Percentiles rank a stretch among this genome's conserved stretches.
These are phyloP conservation scores for Candida berthetii DNA, from an alignment of 805 yeast genomes.

Conservation along the genomic window DNA sequence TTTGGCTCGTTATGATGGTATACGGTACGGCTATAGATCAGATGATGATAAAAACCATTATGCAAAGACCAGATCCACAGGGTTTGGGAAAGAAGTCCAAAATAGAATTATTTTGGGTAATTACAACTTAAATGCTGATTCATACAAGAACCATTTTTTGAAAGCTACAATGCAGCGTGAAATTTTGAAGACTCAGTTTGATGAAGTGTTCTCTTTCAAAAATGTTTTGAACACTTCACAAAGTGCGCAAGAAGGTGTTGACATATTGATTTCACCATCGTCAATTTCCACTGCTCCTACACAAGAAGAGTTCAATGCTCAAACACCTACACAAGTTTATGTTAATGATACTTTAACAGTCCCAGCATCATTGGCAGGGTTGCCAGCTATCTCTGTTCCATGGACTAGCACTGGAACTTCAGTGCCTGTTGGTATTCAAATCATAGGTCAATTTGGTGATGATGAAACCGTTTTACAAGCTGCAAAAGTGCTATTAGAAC, in stretches of 20 bases:
- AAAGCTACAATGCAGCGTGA: constrained; percentile 69
- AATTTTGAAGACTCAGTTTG: constrained; percentile 57
- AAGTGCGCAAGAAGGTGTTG: constrained; percentile 37
- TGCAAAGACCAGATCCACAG: constrained; percentile 52
- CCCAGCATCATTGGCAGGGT: constrained; percentile 87
- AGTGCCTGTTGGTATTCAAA: constrained; percentile 61
- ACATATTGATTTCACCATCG: constrained; percentile 72
- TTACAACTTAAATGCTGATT: constrained; percentile 71
- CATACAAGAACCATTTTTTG: constrained; percentile 64
- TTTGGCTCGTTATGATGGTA: constrained; percentile 84
- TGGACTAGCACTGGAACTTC: constrained; percentile 24
- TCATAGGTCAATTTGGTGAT: constrained; percentile 83
- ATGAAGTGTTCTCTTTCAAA: constrained; percentile 47
- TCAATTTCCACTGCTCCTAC: constrained; percentile 51
- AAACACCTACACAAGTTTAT: constrained; percentile 54
- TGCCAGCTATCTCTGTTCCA: constrained; percentile 84
- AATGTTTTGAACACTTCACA: constrained; percentile 28
- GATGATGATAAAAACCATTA: constrained; percentile 33
- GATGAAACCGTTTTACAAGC: constrained; percentile 55
- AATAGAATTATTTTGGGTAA: constrained; percentile 82
- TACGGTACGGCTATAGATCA: constrained; percentile 68
- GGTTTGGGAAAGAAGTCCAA: constrained; percentile 80
- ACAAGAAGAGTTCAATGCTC: constrained; percentile 37
- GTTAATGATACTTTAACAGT: constrained; percentile 81
- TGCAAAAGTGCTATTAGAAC: constrained; percentile 10